phyloP scores from a whole-genome alignment of 2,329 filamentous ascomycete genomes.

The Ophiocordyceps unilateralis region DNA sequence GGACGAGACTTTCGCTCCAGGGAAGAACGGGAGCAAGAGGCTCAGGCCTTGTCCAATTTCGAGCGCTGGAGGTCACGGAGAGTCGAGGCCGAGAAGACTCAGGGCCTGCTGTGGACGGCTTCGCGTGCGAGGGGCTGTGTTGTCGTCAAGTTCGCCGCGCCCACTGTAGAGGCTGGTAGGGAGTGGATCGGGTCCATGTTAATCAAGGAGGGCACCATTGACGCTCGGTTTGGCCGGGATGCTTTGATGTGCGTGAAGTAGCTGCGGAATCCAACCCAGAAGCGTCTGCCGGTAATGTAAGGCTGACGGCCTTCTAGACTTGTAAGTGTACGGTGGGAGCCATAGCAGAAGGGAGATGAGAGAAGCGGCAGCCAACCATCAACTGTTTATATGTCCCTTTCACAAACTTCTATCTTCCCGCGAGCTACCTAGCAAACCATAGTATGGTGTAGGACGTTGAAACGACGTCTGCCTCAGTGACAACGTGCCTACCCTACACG shows the following conservation, averaged over 20 bases:
- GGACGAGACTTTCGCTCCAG: conserved; percentile 55
- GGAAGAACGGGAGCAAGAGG: conserved; percentile 25
- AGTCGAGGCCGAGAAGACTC: conserved; percentile 37
- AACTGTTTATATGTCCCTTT: no score
- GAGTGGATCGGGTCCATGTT: conserved; percentile 68
- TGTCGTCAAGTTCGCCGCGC: conserved; percentile 78
- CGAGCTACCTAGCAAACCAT: no score
- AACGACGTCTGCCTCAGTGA: no score
- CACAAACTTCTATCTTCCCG: no score
- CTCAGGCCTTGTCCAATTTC: conserved; percentile 18
- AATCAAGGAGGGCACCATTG: conserved; percentile 53
- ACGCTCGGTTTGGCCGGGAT: conserved; percentile 58
- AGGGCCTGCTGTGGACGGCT: conserved; percentile 63
- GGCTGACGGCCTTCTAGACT: no score
- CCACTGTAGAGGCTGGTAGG: conserved; percentile 63
- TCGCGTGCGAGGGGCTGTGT: conserved; percentile 68
- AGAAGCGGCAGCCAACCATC: no score
- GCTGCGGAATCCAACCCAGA: background rate
- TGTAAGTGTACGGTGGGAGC: no score
- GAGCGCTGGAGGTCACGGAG: conserved; percentile 38
- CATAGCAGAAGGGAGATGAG: no score
- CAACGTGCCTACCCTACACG: no score
- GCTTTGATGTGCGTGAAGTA: conserved; percentile 52
- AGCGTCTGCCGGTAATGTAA: no score
- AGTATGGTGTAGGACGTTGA: no score